Percentiles rank a stretch among this genome's conserved stretches.
These are phyloP conservation scores for Metrosideros polymorpha DNA, from an alignment of 441 rosid species.

Conservation along the genomic window DNA sequence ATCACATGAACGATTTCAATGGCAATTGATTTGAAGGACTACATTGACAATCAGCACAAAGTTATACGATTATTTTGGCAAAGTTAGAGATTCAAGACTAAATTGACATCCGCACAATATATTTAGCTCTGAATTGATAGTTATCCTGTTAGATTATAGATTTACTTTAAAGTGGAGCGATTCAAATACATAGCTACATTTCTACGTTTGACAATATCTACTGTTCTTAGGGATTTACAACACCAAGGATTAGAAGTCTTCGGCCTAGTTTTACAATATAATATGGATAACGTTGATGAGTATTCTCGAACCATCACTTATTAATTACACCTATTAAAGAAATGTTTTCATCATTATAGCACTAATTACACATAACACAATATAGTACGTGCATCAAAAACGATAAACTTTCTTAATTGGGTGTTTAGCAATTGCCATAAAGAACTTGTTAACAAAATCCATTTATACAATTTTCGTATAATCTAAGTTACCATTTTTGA, in stretches of 20 bases:
- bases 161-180: background rate
- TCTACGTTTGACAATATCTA: background rate
- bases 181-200: background rate
- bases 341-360: background rate
- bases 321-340: background rate
- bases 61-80: no score
- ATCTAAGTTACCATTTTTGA: background rate
- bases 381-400: background rate
- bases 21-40: no score
- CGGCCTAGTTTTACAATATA: background rate
- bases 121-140: no score
- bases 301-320: background rate
- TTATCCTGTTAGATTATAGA: no score
- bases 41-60: no score
- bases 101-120: no score
- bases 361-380: background rate
- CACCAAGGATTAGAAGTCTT: background rate
- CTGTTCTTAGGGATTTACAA: background rate
- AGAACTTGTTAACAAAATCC: background rate
- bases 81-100: no score
- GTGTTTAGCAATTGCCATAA: background rate
- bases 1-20: no score
- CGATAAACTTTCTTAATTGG: background rate
- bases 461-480: no score
- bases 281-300: background rate